Evolutionary conservation across 306 rosid species (phyloP), one percentile per base, ranked within the genome.

Genomic region (Trifolium subterraneum): DNA sequence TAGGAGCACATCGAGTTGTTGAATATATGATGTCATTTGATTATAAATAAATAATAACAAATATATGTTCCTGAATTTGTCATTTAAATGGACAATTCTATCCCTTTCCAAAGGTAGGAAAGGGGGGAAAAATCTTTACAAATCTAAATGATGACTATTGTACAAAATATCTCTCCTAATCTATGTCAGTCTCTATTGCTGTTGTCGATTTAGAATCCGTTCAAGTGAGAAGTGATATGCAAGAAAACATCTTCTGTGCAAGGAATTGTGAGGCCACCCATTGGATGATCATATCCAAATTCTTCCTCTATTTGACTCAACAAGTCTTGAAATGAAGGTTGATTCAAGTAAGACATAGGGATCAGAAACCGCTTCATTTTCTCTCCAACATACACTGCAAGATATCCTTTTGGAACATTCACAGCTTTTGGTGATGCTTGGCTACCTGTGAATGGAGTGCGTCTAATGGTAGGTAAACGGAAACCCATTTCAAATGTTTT

Each of bases 201-300:
- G 25, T 22, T 22, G 25, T 22, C 1, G 25, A 22, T 22, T 60
- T 60, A 60, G 4, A 42, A 45, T 22, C 45, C 67, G n/a, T 8
- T 61, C 44, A 33, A 33, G 67, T 6, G 13, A 31, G 67, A 61
- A 33, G 45, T 61, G 31, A 33, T 10, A 61, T 61, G 45, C 45
- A 61, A 61, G 44, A 61, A 61, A 16, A 8, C 45, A 33, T n/a
- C 33, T 65, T 60, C 77, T 1, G 18, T n/a, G 55, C 68, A 60
- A 25, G 77, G 70, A 72, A 73, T 73, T n/a, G 77, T 73, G 69
- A 73, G 69, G 19, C 77, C 68, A n/a, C 68, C 77, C 31, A n/a
- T 72, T 59, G 77, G 77, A 41, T 72, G 75, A 14, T 11, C 23
- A 9, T 54, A 71, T 36, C 66, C 75, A 5, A 36, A 71, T 71